Base-by-base conservation (phyloP, 306 rosid genomes). In the Casuarina glauca region DNA sequence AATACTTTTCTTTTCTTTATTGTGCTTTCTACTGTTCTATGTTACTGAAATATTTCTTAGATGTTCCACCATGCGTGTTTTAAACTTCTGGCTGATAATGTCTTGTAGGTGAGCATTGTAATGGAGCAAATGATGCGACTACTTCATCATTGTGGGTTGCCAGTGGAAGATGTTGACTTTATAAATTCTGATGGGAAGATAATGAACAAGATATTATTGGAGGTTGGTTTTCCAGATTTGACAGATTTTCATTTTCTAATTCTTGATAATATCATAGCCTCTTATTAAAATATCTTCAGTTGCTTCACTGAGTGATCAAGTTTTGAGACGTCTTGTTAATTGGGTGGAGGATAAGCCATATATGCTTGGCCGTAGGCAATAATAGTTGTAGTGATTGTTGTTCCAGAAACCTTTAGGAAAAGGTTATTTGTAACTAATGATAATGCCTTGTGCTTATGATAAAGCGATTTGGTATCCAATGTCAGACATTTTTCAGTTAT, bases 61-160 rank as follows among this genome's bases (percentile, higher is more conserved):
- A 46, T n/a, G 55, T 74, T 82, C n/a, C 48, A 11, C 43, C 19
- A 39, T 63, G 41, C 55, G 38, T 38, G 36, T 52, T 12, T 53
- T 50, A 48, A 69, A 44, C 69, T 67, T 49, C 66, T 41, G 12
- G 46, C 74, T 78, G 76, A 80, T 62, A 79, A 54, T 78, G 32
- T 76, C 81, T 74, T 76, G 62, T 85, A 95, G 98, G 98, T 95
- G 63, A 89, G 97, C 97, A 88, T 95, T 80, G 98, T 92, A 19
- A 95, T 95, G 98, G 98, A 95, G 64, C 98, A 95, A 87, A 95
- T 95, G 97, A 76, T 92, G 80, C 89, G 93, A 72, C 83, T 95
- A 79, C 97, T 95, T 86, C 98, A 95, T 83, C 62, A 85, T 49
- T 92, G 97, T 80, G 98, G 98, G 26, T 86, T 95, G 79, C 97